Base-by-base conservation (phyloP, 371 early-diverging fungal species). In the Rhizomucor pusillus region DNA sequence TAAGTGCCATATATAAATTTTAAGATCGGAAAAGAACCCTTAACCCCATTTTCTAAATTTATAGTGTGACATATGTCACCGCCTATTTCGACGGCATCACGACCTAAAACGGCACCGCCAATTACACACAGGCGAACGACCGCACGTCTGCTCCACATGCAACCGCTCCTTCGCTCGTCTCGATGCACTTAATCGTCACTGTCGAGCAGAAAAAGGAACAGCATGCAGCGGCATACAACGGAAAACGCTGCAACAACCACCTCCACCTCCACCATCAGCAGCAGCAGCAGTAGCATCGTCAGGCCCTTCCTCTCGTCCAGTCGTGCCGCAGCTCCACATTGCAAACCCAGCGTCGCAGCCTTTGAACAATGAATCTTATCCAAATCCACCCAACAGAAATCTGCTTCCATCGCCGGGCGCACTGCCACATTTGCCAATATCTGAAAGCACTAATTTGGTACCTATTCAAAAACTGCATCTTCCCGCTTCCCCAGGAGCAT, bases 131-230 rank as follows among this genome's bases (percentile, higher is more conserved):
- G 86, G 86, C 23, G 81, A 80, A 50, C 73, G 72, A 59, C 86
- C 86, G 1, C 78, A 78, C 57, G 65, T 70, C 12, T 86, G 86
- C 56, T 50, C 63, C 0, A 57, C 62, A 48, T 89, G 89, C 56
- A 60, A 71, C 9, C 67, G 86, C 37, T 69, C 80, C n/a, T 89
- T 89, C 69, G 77, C 86, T 19, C 71, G 89, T 5, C 56, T 85
- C 36, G 87, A 88, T 59, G 89, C 88, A 13, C 63, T 89, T 16
- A 85, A 85, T 67, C 69, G 89, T 13, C 89, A 89, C 53, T 71
- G 75, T 56, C 79, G 84, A 35, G 73, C 85, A 4, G 88, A 87
- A 54, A 73, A 78, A 75, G 82, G 66, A 40, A 54, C 45, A 46
- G 60, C 50, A 19, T 55, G 47, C 29, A 29, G 29, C 29, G 7